Percentiles rank a stretch among this genome's conserved stretches.
Evolutionary conservation across 208 protist genomes (phyloP).

Genomic region (Crithidia mellificae): DNA sequence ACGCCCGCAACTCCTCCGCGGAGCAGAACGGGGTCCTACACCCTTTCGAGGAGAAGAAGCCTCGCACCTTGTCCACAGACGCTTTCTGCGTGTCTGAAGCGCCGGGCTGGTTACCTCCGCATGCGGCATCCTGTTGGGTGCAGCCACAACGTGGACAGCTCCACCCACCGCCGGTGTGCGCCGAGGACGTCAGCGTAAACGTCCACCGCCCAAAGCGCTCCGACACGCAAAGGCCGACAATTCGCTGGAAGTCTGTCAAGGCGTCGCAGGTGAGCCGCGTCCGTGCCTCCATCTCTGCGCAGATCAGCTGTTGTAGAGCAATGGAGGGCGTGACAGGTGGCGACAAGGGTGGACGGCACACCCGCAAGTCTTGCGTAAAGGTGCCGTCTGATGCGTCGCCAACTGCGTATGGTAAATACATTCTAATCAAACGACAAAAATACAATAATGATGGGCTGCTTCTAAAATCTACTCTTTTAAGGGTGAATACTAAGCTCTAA

Average conservation of each 20-base stretch:
- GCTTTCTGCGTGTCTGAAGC: no score
- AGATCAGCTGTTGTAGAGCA: constrained; percentile 38
- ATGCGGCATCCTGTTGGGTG: not conserved
- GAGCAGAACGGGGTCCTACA: constrained; percentile 33
- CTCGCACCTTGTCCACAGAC: not conserved
- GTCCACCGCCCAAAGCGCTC: constrained; percentile 52
- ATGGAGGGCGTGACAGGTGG: not conserved
- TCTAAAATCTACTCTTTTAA: no score
- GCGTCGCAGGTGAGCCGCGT: constrained; percentile 67
- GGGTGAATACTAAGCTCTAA: no score
- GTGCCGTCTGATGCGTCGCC: constrained; percentile 20
- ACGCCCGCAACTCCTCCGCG: constrained; percentile 19
- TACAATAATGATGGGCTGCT: no score
- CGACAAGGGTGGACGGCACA: not conserved
- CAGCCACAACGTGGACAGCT: constrained; percentile 16
- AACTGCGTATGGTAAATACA: not conserved
- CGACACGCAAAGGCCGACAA: constrained; percentile 51
- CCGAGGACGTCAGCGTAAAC: constrained; percentile 12
- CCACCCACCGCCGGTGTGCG: not conserved
- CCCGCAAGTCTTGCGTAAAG: constrained; percentile 20
- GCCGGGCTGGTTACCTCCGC: no score
- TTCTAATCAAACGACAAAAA: not conserved
- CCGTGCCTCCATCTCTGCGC: constrained; percentile 58
- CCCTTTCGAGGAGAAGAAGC: not conserved
- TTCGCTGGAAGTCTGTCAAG: constrained; percentile 69